Percentiles rank a stretch among this genome's conserved stretches.
These are phyloP conservation scores for Rhizopogon roseolus DNA, from an alignment of 768 basidiomycete genomes.

Conservation along the genomic window DNA sequence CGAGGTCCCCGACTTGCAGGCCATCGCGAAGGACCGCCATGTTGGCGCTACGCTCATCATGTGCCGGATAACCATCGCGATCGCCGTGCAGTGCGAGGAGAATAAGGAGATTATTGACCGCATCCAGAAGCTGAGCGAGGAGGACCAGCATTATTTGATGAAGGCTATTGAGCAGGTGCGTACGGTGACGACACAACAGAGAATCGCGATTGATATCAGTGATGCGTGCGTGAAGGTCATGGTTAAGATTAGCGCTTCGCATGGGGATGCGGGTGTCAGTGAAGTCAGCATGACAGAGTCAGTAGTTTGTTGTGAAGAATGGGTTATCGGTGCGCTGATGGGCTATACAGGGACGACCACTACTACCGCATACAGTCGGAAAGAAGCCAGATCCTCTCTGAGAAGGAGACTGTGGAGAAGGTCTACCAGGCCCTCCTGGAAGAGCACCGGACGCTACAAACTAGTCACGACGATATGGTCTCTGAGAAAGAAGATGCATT, in stretches of 20 bases:
- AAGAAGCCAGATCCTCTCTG: slow-evolving; percentile 66
- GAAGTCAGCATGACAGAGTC: slow-evolving; percentile 78
- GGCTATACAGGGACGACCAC: slow-evolving; percentile 69
- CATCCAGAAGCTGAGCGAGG: slow-evolving; percentile 80
- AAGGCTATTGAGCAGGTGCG: slow-evolving; percentile 87
- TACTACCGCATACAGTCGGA: slow-evolving; percentile 85
- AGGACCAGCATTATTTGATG: slow-evolving; percentile 87
- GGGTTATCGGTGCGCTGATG: slow-evolving; percentile 6
- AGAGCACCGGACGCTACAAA: slow-evolving; percentile 72
- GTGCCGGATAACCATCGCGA: slow-evolving; percentile 79
- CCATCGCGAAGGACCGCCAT: slow-evolving; percentile 74
- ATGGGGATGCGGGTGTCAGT: slow-evolving; percentile 42
- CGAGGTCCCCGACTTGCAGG: slow-evolving; percentile 85
- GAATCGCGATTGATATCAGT: neutral
- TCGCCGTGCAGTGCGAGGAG: slow-evolving; percentile 84
- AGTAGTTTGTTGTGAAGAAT: slow-evolving; percentile 22
- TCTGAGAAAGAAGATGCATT: slow-evolving; percentile 78
- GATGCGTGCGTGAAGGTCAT: slow-evolving; percentile 50
- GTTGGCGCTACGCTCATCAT: slow-evolving; percentile 62
- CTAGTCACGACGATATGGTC: slow-evolving; percentile 67
- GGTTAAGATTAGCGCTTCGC: slow-evolving; percentile 57
- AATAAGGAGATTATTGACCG: slow-evolving; percentile 87
- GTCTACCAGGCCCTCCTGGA: slow-evolving; percentile 72
- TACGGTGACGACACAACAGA: neutral
- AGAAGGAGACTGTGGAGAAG: slow-evolving; percentile 85